phyloP scores from a whole-genome alignment of 768 basidiomycete genomes.

The Sporobolomyces roseus region DNA sequence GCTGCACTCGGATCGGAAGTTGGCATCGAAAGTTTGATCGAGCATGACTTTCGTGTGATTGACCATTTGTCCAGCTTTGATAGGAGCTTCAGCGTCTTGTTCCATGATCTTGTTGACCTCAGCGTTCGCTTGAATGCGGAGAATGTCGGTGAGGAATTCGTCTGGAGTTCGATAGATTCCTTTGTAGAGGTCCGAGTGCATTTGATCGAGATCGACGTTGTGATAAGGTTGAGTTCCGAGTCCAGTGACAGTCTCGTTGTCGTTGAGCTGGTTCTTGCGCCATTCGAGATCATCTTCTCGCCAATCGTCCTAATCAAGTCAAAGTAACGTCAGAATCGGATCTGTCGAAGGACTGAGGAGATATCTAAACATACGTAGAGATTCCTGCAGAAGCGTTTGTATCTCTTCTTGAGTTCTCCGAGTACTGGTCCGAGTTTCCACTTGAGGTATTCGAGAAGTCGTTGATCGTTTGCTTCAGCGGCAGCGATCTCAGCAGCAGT shows the following conservation, averaged over 20 bases:
- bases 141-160: slow-evolving; percentile 70
- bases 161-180: slow-evolving; percentile 80
- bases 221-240: slow-evolving; percentile 53
- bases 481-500: slow-evolving; percentile 73
- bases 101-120: slow-evolving; percentile 77
- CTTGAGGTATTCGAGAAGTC: slow-evolving; percentile 72
- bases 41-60: slow-evolving; percentile 73
- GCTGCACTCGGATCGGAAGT: slow-evolving; percentile 76
- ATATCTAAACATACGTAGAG: slow-evolving; percentile 41
- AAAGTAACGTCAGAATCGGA: slow-evolving; percentile 45
- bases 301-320: slow-evolving; percentile 52
- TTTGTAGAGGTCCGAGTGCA: slow-evolving; percentile 79
- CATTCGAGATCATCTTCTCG: slow-evolving; percentile 40
- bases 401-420: slow-evolving; percentile 83
- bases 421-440: slow-evolving; percentile 87
- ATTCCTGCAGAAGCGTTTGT: slow-evolving; percentile 77
- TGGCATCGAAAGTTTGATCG: slow-evolving; percentile 76
- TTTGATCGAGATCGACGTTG: slow-evolving; percentile 86
- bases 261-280: slow-evolving; percentile 27
- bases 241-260: slow-evolving; percentile 23
- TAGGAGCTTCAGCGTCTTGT: slow-evolving; percentile 75
- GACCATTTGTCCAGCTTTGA: slow-evolving; percentile 82
- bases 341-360: slow-evolving; percentile 8
- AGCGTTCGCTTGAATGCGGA: slow-evolving; percentile 53
- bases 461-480: slow-evolving; percentile 77